Evolutionary conservation across 805 yeast genomes (phyloP), one percentile per base, ranked within the genome.

Genomic region (Candida methanosorbosa): DNA sequence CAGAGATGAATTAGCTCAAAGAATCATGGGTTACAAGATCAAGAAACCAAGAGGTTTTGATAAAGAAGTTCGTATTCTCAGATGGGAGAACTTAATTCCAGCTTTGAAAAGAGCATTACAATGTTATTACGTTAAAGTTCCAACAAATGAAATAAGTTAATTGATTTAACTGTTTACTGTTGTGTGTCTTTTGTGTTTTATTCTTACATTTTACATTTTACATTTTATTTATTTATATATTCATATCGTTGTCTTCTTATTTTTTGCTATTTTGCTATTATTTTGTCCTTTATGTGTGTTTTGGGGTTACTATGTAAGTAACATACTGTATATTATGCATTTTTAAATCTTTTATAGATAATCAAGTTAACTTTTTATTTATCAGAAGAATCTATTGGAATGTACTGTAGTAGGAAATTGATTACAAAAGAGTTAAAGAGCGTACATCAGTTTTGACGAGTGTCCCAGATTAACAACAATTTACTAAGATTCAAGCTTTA

Each of bases 31-130:
- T 15, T 78, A 78, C 49, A 75, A 71, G 38, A 57, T 63, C 21
- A 64, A 81, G 45, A 75, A 74, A 44, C 84, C 83, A 19, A 61
- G 83, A 45, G 81, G 81, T 1, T 76, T 77, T 53, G 82, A 77
- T 48, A 78, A 77, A 54, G 81, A 75, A 44, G 81, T 78, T 25
- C 56, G 82, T 30, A 75, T 78, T 30, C 52, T 77, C 41, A 63
- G 68, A 37, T 77, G 83, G 83, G 72, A 67, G 33, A 72, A 67
- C 40, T 58, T 78, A 36, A 66, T 64, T 5, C 75, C 79, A 2
- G 82, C 83, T 19, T 60, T 78, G 38, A 66, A 61, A 49, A 66
- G 83, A 49, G 84, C 82, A 7, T 56, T 78, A 38, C 81, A 75
- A 53, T 72, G 81, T 49, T 78, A 78, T 48, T 77, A 75, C 46